Evolutionary conservation across 2,329 filamentous ascomycete species (phyloP).

Genomic region (Trichophyton schoenleinii): DNA sequence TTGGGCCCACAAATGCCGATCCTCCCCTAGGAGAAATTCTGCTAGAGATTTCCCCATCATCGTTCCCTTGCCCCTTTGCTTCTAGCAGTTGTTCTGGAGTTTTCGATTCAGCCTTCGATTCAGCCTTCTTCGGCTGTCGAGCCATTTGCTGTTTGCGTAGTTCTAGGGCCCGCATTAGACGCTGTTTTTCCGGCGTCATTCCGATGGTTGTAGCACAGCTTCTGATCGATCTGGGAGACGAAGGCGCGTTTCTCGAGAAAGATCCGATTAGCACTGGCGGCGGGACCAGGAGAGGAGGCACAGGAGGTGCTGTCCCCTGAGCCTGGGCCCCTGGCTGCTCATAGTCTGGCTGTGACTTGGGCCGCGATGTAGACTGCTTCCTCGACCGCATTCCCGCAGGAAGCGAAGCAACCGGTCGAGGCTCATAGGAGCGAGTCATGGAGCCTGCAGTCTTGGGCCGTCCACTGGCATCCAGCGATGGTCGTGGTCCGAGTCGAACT

Average conservation of each 20-base stretch:
- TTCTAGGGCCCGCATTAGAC: conserved; percentile 89
- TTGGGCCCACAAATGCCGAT: conserved; percentile 1
- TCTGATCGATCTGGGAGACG: conserved; percentile 29
- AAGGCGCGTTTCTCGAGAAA: conserved; percentile 20
- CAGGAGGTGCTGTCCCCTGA: conserved; percentile 23
- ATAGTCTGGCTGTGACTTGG: conserved; percentile 33
- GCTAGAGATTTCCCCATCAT: neutral
- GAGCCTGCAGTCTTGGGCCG: conserved; percentile 48
- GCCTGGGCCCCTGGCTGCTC: conserved; percentile 17
- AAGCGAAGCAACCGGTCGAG: conserved; percentile 63
- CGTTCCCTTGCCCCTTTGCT: conserved; percentile 10
- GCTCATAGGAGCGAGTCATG: conserved; percentile 33
- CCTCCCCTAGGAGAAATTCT: neutral
- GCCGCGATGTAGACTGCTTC: conserved; percentile 37
- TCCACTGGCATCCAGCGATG: conserved; percentile 52
- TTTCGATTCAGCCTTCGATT: conserved; percentile 22
- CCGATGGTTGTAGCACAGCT: conserved; percentile 37
- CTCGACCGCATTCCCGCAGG: conserved; percentile 63
- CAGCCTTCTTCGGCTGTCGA: conserved; percentile 18
- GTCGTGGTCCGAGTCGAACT: conserved; percentile 77
- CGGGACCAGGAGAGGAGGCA: conserved; percentile 29
- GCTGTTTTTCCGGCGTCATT: conserved; percentile 81
- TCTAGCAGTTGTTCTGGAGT: conserved; percentile 10
- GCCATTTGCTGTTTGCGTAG: conserved; percentile 68
- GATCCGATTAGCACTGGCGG: conserved; percentile 22